Percentiles rank a stretch among this genome's conserved stretches.
Evolutionary conservation across 1,284 basidiomycete species (phyloP).

Genomic region (Ceratorhiza oryzae-sativae): DNA sequence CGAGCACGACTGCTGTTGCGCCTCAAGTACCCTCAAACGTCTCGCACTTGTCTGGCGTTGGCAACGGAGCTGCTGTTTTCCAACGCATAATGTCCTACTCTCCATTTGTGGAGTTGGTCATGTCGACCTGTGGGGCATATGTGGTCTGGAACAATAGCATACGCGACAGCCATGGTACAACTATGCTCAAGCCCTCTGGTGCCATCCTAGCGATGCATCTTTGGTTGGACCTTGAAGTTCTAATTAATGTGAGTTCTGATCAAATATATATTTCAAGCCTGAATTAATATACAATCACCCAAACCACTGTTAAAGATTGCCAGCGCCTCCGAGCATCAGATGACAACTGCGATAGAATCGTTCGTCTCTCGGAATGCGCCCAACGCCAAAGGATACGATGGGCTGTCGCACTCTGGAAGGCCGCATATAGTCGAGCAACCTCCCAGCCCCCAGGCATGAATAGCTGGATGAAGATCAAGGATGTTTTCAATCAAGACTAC

Average conservation of each 20-base stretch:
- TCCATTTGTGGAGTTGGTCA: not conserved
- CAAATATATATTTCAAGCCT: not conserved
- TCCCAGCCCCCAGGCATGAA: not conserved
- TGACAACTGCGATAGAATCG: not conserved
- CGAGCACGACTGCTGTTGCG: too few relatives aligned
- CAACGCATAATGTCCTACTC: not conserved
- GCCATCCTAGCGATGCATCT: not conserved
- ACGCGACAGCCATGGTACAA: not conserved
- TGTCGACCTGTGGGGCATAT: not conserved
- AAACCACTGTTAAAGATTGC: not conserved
- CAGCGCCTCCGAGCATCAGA: not conserved
- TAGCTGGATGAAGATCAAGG: not conserved
- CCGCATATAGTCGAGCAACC: not conserved
- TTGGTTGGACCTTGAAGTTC: not conserved
- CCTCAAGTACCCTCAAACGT: too few relatives aligned
- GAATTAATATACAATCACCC: not conserved
- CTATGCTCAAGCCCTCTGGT: not conserved
- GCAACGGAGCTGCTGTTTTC: not conserved
- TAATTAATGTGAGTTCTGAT: not conserved
- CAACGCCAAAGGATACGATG: too few relatives aligned
- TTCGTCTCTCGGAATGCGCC: not conserved
- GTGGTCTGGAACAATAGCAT: not conserved
- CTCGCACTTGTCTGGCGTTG: not conserved
- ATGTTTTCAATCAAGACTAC: not conserved
- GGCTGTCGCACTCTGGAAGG: not conserved